Conservation (phyloP, 805 yeast species). For the Candida incommunis region DNA sequence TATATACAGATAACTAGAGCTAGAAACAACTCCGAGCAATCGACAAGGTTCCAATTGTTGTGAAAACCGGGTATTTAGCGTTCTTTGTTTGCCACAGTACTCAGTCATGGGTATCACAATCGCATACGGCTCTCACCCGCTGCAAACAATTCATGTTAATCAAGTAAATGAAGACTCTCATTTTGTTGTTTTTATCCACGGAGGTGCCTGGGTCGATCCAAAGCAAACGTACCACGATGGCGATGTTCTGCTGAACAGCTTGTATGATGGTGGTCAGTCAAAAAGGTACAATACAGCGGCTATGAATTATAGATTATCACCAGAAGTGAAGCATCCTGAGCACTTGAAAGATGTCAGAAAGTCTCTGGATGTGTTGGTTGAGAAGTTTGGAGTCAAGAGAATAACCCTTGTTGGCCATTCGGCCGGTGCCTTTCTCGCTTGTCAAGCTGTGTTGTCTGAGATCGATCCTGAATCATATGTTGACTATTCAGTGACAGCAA, state of each 20-base stretch:
- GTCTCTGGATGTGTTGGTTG: slow-evolving; percentile 23
- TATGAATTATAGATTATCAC: slow-evolving; percentile 51
- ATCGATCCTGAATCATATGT: neutral
- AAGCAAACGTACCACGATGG: slow-evolving; percentile 45
- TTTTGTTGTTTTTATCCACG: slow-evolving; percentile 46
- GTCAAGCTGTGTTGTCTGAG: slow-evolving; percentile 28
- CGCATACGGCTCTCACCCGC: neutral
- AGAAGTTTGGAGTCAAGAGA: slow-evolving; percentile 13
- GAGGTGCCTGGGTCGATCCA: slow-evolving; percentile 78
- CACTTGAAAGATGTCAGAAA: slow-evolving; percentile 40
- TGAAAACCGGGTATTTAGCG: no score
- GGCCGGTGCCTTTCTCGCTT: slow-evolving; percentile 53
- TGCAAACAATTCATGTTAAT: neutral
- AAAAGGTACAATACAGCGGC: slow-evolving; percentile 24
- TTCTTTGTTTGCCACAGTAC: no score
- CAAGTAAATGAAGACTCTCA: slow-evolving; percentile 1
- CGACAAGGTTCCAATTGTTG: no score
- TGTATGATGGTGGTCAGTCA: slow-evolving; percentile 21
- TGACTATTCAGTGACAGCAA: neutral
- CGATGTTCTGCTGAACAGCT: slow-evolving; percentile 17
- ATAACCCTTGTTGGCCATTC: slow-evolving; percentile 50
- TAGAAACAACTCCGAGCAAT: no score
- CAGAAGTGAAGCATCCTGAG: slow-evolving; percentile 42
- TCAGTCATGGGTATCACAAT: no score
- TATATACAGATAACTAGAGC: no score